Evolutionary conservation across 2,329 filamentous ascomycete species (phyloP), one percentile per base, ranked within the genome.

Genomic region (Pyrenophora tritici-repentis): DNA sequence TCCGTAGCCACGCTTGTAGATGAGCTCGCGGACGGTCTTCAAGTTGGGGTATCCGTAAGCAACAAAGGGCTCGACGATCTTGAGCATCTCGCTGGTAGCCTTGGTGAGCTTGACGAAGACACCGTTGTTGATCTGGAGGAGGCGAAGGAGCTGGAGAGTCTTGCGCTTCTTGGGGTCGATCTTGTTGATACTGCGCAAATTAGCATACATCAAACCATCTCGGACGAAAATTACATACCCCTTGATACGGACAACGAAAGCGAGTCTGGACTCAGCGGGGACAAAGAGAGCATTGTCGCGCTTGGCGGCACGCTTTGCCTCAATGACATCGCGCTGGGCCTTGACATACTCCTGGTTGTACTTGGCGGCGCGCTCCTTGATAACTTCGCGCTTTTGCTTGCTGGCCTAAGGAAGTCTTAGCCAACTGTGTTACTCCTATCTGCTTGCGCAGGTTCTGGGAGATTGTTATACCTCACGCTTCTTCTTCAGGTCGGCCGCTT

Each of bases 61-160:
- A 73, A 99, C 88, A 87, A 93, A 99, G 72, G 94, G 94, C 87
- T 99, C 94, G 79, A 99, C 91, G 68, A 99, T 73, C 69, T 93
- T 96, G 76, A 96, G 85, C 92, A 97, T 97, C 87, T 97, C 92
- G 39, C 71, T 87, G 75, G 93, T 97, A 66, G 94, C 94, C 90
- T 97, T 99, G 83, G 92, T 97, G 76, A 97, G 84, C 74, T 87
- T 87, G 81, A 99, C 84, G 83, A 99, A 99, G 80, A 97, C 90
- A 81, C 94, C 94, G 80, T 96, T 97, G 91, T 99, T 99, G 90
- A 99, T 99, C 86, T 99, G 94, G 76, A 99, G 89, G 65, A 99
- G 91, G 86, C 94, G 93, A 79, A 99, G 93, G 59, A 99, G 90
- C 84, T 99, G 94, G 72, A 99, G 89, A 78, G 96, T 97, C 89